Base-by-base conservation (phyloP, 2,329 filamentous ascomycete species). In the Didymella pinodella region DNA sequence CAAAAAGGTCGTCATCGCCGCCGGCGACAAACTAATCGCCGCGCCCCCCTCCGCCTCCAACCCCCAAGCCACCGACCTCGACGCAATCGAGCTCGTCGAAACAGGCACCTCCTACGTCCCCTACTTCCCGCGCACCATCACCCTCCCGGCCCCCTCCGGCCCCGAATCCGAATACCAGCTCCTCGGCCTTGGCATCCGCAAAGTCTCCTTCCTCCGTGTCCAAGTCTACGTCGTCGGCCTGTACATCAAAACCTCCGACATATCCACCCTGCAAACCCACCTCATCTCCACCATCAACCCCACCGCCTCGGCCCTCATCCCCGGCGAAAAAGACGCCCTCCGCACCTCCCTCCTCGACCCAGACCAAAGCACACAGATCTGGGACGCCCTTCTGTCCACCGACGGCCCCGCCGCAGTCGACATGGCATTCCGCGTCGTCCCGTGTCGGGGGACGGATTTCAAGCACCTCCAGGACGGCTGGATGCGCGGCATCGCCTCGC, bases 201-300 rank as follows among this genome's bases (percentile, higher is more conserved):
- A 90, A 0, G 95, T 99, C 31, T 96, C 91, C 25, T 97, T 98
- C 77, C 80, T 98, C 44, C 82, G 86, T 48, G 92, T 99, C 44
- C 89, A 97, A 75, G 95, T 99, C 52, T 99, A 99, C 79, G 90
- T 98, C 18, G 90, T 97, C 0, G 95, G 94, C 16, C 87, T 96
- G 69, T 99, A 99, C 80, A 85, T 98, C 26, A 91, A 93, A 26
- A 94, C 90, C 0, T 82, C 88, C 36, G 93, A 97, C 71, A 88
- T 99, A 59, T 87, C 89, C 4, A 83, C 85, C n/a, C 83, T 99
- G 40, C 94, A 98, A 78, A 83, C 85, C 65, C 86, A 87, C 44
- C 84, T 98, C 29, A 85, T 96, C 61, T 88, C 88, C 73, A 87
- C 87, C 62, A 86, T 96, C 68, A 92, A 92, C 73, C 85, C 88